Base-by-base conservation (phyloP, 805 yeast species). In the Hanseniaspora vineae region DNA sequence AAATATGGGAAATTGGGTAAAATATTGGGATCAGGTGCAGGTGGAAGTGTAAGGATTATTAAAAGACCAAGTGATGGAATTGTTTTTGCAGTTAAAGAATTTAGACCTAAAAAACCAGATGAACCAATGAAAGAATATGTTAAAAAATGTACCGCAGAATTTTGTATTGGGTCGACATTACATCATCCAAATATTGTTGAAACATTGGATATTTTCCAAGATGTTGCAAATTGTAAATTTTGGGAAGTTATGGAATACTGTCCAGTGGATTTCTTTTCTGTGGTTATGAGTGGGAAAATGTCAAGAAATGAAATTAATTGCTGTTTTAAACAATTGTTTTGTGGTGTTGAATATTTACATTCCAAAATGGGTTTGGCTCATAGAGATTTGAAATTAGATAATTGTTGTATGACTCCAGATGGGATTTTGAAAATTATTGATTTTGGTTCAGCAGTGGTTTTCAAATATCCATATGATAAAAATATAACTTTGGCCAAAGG, bases 111-210 rank as follows among this genome's bases (percentile, higher is more conserved):
- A 52, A 72, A 81, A 58, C 75, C 80, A 39, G 80, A 77, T 58
- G 95, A 84, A 60, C 65, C 78, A 10, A 71, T 78, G 49, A 80
- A 80, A 59, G 92, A 84, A 53, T 84, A 84, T 58, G 83, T 88
- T n/a, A 79, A 81, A 54, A 84, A 84, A 66, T 83, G 89, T 59
- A 84, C 90, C 1, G 87, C 89, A n/a, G 95, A 84, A 60, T 84
- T 81, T 61, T 82, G 92, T 65, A 83, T 84, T 49, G 95, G 95
- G 14, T 79, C 86, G 19, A 82, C 90, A 18, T 68, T 84, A 50
- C 83, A 80, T 55, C 92, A 84, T 65, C 87, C 90, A 47, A 84
- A 84, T 61, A 76, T 84, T 52, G 83, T 84, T 55, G 78, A 82
- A 58, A 84, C 92, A 2, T 68, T 84, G 55, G 94, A 84, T 65